Base-by-base conservation (phyloP, 2,329 filamentous ascomycete genomes). In the Fulvia fulva region DNA sequence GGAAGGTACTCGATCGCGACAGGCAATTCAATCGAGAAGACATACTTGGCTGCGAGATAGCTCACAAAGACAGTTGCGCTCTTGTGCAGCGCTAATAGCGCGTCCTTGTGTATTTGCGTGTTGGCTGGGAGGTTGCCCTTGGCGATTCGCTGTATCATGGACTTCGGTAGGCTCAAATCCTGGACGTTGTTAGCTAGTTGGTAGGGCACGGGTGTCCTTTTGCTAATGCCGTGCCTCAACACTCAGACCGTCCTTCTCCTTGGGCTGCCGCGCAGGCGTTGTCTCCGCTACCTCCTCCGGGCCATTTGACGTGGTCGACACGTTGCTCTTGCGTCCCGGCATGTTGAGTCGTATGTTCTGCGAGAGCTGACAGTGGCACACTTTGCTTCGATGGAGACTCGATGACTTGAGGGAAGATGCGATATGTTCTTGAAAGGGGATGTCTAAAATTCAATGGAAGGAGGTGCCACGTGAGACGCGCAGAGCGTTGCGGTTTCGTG, bases 21-120 rank as follows among this genome's bases (percentile, higher is more conserved):
- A 53, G 26, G 30, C 25, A 30, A 30, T 32, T 2, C 1, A 19
- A 41, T 7, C 6, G 11, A 43, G 51, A 26, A 30, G 22, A 80
- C 87, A 55, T 81, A 93, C 89, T 86, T 83, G 61, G 84, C 82
- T 46, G 88, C 87, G 30, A 94, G 78, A 72, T 92, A 90, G 75
- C 85, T 93, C 66, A 94, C 87, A 69, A 94, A 94, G 0, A 94
- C 86, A 1, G 88, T 92, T 7, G 90, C 87, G 73, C 88, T 89
- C 76, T 92, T 92, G 65, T 84, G 88, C 77, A 94, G 82, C 9
- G 89, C 90, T 53, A 90, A 76, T 55, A 92, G 83, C 44, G 90
- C 90, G 76, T 91, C 91, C 69, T 87, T 89, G 72, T 93, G 89
- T 51, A 93, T 89, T 74, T 91, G 88, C 5, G 89, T 92, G 71